A percentile compares a stretch with the other conserved stretches of the same genome.
Conservation (phyloP, 345 rosid genomes). For the Turnera subulata region DNA sequence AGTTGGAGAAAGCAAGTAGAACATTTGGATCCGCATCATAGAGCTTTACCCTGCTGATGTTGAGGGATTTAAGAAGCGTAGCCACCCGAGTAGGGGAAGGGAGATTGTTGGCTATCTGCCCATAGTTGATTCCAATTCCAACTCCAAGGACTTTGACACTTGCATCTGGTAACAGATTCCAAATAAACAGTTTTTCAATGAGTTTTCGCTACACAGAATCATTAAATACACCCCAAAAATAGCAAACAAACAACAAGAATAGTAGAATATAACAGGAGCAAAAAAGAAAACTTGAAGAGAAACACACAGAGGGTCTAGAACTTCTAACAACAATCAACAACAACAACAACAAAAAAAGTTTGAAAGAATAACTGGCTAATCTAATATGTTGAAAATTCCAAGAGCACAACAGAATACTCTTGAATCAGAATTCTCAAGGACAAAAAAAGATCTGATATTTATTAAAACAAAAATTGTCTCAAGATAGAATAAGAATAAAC, state of each 20-base stretch:
- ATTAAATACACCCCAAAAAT: not conserved
- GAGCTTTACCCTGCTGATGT: conserved; percentile 65
- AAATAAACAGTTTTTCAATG: not conserved
- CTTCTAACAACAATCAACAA: no score
- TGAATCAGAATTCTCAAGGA: no score
- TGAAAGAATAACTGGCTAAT: not conserved
- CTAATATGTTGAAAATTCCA: no score
- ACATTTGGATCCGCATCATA: conserved; percentile 85
- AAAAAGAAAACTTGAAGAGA: not conserved
- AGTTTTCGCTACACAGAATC: not conserved
- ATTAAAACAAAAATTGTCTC: no score
- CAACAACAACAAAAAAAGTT: not conserved
- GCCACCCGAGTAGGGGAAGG: conserved; percentile 68
- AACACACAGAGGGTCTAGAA: not conserved
- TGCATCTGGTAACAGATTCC: conserved; percentile 18
- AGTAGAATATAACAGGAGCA: not conserved
- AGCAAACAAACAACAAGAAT: not conserved
- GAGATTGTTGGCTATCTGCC: conserved; percentile 83
- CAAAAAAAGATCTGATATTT: no score
- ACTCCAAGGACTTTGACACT: conserved; percentile 16
- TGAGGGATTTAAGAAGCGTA: conserved; percentile 53
- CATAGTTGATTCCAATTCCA: conserved; percentile 84
- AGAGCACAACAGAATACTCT: no score
- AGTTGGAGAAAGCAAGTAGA: conserved; percentile 62
- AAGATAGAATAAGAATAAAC: not conserved